Evolutionary conservation across 345 rosid species (phyloP), one percentile per base, ranked within the genome.

Genomic region (Eucalyptus pauciflora): DNA sequence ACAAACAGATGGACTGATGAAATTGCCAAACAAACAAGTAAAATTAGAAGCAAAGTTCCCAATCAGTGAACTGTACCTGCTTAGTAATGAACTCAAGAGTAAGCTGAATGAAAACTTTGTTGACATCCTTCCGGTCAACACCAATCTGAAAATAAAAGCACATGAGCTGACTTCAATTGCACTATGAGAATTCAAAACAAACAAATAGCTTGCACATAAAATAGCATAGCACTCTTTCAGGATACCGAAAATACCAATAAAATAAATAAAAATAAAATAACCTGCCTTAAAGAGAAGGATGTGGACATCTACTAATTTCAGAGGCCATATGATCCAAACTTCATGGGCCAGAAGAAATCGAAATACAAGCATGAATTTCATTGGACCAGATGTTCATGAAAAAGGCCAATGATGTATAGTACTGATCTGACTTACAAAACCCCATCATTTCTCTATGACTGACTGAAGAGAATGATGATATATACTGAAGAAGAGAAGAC

Each of bases 11-110:
- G 85, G 15, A 41, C 45, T 20, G 9, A 76, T 76, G 48, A 76
- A 41, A 76, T 76, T 76, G 85, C 85, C 15, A 12, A 76, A 41
- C 3, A 76, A 45, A 41, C 48, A 87, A 64, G 46, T 64, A 48
- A 67, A 48, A 48, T 46, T 29, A n/a, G 27, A 67, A 33, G 49
- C 24, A 67, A 33, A 50, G 29, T 89, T 11, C 58, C 64, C 88
- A 89, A 87, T 46, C 58, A 67, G 49, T 49, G 20, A 31, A 85
- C 49, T 20, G 88, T 86, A 98, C 99, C 99, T 98, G 98, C 92
- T 96, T 98, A 22, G 97, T 91, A 87, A 95, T 88, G 92, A 98
- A 93, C 93, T 98, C 99, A 18, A 98, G 94, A 41, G 99, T 98
- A 86, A 98, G 93, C 90, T 98, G 99, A 88, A 94, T 88, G 87